These are phyloP conservation scores for Metarhizium anisopliae DNA, from an alignment of 2,329 filamentous ascomycete species.

Conservation along the genomic window DNA sequence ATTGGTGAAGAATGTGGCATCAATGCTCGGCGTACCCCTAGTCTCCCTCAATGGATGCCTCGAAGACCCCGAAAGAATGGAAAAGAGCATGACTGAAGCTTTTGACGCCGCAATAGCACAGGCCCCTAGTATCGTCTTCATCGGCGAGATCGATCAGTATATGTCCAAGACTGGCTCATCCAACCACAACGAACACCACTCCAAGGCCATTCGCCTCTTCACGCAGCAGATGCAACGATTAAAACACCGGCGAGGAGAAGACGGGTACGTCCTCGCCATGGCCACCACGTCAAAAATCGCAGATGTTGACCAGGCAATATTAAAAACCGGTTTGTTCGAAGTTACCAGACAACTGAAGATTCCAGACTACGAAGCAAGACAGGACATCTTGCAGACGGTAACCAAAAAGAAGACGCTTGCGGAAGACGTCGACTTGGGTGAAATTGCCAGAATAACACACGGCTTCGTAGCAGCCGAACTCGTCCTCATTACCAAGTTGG, in stretches of 20 bases:
- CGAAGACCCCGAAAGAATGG: constrained; percentile 28
- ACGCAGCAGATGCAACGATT: constrained; percentile 81
- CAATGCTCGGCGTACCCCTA: constrained; percentile 63
- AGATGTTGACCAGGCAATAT: constrained; percentile 70
- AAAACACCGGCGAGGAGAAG: constrained; percentile 56
- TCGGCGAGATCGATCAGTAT: constrained; percentile 77
- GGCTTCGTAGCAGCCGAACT: constrained; percentile 92
- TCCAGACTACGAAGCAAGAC: constrained; percentile 68
- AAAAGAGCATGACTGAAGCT: constrained; percentile 29
- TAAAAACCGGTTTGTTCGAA: constrained; percentile 68
- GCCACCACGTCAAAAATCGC: constrained; percentile 87
- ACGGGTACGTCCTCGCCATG: constrained; percentile 75
- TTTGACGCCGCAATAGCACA: constrained; percentile 73
- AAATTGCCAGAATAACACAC: constrained; percentile 74
- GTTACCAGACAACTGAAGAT: constrained; percentile 82
- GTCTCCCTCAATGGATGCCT: constrained; percentile 41
- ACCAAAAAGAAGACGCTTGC: constrained; percentile 57
- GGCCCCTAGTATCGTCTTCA: constrained; percentile 83
- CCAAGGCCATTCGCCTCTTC: constrained; percentile 75
- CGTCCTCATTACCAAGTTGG: constrained; percentile 47
- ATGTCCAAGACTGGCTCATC: constrained; percentile 75
- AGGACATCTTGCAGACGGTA: constrained; percentile 67
- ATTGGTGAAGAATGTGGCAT: constrained; percentile 65
- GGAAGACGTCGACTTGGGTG: constrained; percentile 62
- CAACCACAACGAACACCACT: constrained; percentile 81